These are phyloP conservation scores for Aspergillus calidoustus DNA, from an alignment of 2,329 filamentous ascomycete species.

Conservation along the genomic window DNA sequence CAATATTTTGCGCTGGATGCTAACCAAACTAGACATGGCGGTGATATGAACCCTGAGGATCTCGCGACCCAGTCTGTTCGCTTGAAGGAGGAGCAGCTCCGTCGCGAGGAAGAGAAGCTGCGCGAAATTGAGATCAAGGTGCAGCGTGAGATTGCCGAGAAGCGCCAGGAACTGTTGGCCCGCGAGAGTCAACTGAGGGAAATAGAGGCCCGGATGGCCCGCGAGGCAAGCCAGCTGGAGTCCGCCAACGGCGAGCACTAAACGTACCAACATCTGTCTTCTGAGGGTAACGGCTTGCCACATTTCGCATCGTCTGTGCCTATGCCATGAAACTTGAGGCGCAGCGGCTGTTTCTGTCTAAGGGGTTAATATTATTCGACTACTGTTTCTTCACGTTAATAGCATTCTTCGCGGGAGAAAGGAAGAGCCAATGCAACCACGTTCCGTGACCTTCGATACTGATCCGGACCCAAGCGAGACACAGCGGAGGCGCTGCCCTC, in stretches of 20 bases:
- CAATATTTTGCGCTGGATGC: conserved; percentile 1
- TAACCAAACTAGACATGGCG: conserved; percentile 48
- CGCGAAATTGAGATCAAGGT: conserved; percentile 99
- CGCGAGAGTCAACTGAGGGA: conserved; percentile 98
- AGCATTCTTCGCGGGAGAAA: conserved; percentile 37
- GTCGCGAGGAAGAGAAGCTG: conserved; percentile 99
- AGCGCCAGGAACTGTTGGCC: conserved; percentile 95
- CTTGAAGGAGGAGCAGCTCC: conserved; percentile 98
- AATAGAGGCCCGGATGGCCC: conserved; percentile 96
- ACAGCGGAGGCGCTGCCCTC: conserved; percentile 24
- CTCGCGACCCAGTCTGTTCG: conserved; percentile 96
- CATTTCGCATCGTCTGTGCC: conserved; percentile 39
- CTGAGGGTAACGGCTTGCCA: conserved; percentile 32
- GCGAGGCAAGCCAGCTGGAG: conserved; percentile 66
- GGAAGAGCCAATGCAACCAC: conserved; percentile 38
- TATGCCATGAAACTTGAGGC: conserved; percentile 41
- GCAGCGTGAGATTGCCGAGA: conserved; percentile 99
- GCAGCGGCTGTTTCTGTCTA: conserved; percentile 41
- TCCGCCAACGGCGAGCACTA: conserved; percentile 44
- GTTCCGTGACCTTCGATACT: conserved; percentile 34
- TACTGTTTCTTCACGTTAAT: conserved; percentile 47
- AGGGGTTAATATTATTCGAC: conserved; percentile 45
- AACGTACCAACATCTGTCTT: conserved; percentile 33
- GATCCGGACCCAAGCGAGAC: conserved; percentile 22
- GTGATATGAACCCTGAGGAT: conserved; percentile 95